Base-by-base conservation (phyloP, 345 rosid species). In the Camelina sativa region DNA sequence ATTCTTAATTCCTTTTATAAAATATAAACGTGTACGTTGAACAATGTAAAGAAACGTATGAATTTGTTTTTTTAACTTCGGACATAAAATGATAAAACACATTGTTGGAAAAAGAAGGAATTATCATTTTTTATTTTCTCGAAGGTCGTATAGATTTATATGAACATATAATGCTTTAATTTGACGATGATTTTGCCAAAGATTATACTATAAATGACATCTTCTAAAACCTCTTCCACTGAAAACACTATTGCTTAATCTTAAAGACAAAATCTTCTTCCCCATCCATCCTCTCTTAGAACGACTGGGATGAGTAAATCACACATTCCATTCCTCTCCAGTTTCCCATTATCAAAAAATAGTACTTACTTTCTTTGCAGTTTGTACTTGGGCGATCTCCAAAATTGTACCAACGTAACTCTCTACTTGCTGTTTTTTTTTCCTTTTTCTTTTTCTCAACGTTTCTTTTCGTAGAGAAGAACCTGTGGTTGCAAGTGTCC, bases 401-500 rank as follows among this genome's bases (percentile, higher is more conserved):
- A 23, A 75, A 60, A 16, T 32, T 75, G 61, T 59, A 60, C 65
- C 40, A 48, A 52, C 47, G 62, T 3, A 48, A 23, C 25, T 20
- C 54, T 66, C 41, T 11, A 62, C 46, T 74, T 66, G 62, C 43
- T 51, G 35, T 48, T 3, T 17, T 28, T 11, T 35, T 17, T 13
- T 17, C 17, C 4, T 74, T 40, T 22, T 38, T 38, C 40, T 0
- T 37, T 8, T 37, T 38, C 1, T 38, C 79, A 86, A 82, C 73
- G 90, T 90, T 85, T 75, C 79, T 55, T 55, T 55, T 89, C 95
- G 55, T 84, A 94, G 84, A 94, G 91, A 57, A 94, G 89, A 81
- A 91, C 95, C 84, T 94, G 98, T 41, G 98, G 97, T 70, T 94
- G 99, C 86, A 91, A 82, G 74, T 79, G 99, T 79, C 99, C 97